Evolutionary conservation across 2,329 filamentous ascomycete genomes (phyloP), one percentile per base, ranked within the genome.

Genomic region (Claviceps maximensis): DNA sequence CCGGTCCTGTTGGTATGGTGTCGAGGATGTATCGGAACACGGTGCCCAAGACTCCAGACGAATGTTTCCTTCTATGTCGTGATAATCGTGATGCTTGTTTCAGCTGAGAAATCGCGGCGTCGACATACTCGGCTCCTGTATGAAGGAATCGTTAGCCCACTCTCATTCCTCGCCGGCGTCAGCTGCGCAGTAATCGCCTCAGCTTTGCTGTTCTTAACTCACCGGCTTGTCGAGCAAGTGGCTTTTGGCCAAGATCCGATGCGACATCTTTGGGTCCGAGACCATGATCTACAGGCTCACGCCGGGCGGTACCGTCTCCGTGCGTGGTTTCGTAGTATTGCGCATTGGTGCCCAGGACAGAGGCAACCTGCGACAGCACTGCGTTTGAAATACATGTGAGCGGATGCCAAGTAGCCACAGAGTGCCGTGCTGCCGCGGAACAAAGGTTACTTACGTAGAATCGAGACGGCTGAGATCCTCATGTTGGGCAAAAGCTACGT

Each of bases 61-160:
- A 67, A 53, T 72, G 73, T 58, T 69, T 72, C 38, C 68, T 66
- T 55, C 71, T 71, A 55, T 70, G 66, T 55, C 73, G 70, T 4
- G 67, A 62, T 13, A 72, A 68, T n/a, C 67, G 66, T 29, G 76
- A 72, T 17, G 78, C 67, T 60, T 76, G 77, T 42, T 66, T 67
- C 41, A 82, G 68, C 57, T 79, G 75, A 44, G 64, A 62, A 53
- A 76, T 64, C 5, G 78, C 78, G 29, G 72, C 69, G 47, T 77
- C 73, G 53, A 80, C 76, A 17, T 78, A 67, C 49, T 80, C 75
- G 59, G 73, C 72, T 42, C 76, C 78, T 77, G 56, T 10, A 29
- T 50, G 42, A 53, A 48, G 2, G 21, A 7, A 38, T 15, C 19
- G 8, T 41, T 33, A 47, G 25, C 29, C 25, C 21, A 36, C 19